Conservation (phyloP, 163 green algal species). For the Scenedesmus sp. region DNA sequence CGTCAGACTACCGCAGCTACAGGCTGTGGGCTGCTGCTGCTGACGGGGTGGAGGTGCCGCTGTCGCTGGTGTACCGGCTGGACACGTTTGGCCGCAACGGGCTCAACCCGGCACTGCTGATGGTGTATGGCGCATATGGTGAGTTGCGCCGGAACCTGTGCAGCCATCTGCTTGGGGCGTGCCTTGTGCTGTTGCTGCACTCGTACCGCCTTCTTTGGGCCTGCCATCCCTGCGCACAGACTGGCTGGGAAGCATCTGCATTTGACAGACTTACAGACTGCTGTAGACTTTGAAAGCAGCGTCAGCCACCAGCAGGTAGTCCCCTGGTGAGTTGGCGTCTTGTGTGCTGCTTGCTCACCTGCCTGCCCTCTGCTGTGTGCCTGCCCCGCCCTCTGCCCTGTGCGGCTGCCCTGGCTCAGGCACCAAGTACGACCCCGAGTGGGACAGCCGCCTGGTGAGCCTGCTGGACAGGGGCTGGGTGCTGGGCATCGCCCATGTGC, state of each 20-base stretch:
- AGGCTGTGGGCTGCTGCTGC: conserved; percentile 81
- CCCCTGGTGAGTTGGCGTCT: not conserved
- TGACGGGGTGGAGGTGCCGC: conserved; percentile 84
- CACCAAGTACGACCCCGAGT: conserved; percentile 64
- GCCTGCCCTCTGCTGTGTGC: not conserved
- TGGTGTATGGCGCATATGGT: conserved; percentile 86
- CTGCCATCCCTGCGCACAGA: too few species aligned
- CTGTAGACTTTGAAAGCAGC: not conserved
- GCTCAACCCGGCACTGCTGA: conserved; percentile 69
- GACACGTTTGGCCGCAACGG: conserved; percentile 19
- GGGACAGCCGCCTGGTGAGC: conserved; percentile 60
- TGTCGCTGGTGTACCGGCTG: conserved; percentile 68
- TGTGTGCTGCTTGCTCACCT: too few species aligned
- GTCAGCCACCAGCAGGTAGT: not conserved
- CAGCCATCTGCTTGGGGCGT: not conserved
- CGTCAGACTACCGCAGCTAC: conserved; percentile 81
- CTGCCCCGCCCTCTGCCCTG: not conserved
- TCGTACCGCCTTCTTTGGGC: too few species aligned
- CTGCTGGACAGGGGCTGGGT: conserved; percentile 80
- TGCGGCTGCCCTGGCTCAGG: not conserved
- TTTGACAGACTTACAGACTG: not conserved
- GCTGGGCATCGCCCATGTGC: conserved; percentile 56
- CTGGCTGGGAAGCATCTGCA: too few species aligned
- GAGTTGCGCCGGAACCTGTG: not conserved
- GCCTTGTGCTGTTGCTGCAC: not conserved